Evolutionary conservation across 257 asterid genomes (phyloP), one percentile per base, ranked within the genome.

Genomic region (Salvia miltiorrhiza): DNA sequence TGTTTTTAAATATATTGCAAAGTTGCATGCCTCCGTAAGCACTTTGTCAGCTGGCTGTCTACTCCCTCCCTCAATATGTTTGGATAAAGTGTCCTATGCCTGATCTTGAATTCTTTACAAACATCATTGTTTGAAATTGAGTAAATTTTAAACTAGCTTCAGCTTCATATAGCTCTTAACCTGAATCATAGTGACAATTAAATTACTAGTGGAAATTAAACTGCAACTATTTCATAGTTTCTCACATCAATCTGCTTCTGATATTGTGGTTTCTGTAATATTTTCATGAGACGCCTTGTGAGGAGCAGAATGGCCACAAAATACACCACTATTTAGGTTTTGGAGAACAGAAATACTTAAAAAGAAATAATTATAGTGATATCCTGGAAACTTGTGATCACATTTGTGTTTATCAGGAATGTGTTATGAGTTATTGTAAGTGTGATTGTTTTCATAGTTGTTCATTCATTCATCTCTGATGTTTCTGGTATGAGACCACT

Each of bases 61-160:
- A 49, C 56, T 49, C 32, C 12, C 43, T 28, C 54, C 30, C 13
- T 67, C 54, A 11, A 26, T 48, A 19, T 33, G 44, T 59, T 49
- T 33, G 26, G 12, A 47, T 23, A 11, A 26, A 5, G 41, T 17
- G 10, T 24, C 35, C 21, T 26, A 2, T 5, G 47, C 39, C 45
- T 50, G 69, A 55, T 69, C 59, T 26, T 63, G 55, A 35, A 16
- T 63, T 50, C 44, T 52, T 72, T 8, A 39, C 37, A 54, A 10
- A 20, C 20, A 32, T 44, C 19, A 12, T n/a, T 32, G 32, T 56
- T 44, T 52, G 21, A 52, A 43, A 9, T 52, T 54, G 67, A 63
- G 54, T 32, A n/a, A 62, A 56, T 56, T 54, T 13, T 52, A 26
- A 64, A 30, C 52, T 60, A 53, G 9, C 23, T 49, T 74, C 13